Base-by-base conservation (phyloP, 371 early-diverging fungal genomes). In the Syncephalis fuscata region DNA sequence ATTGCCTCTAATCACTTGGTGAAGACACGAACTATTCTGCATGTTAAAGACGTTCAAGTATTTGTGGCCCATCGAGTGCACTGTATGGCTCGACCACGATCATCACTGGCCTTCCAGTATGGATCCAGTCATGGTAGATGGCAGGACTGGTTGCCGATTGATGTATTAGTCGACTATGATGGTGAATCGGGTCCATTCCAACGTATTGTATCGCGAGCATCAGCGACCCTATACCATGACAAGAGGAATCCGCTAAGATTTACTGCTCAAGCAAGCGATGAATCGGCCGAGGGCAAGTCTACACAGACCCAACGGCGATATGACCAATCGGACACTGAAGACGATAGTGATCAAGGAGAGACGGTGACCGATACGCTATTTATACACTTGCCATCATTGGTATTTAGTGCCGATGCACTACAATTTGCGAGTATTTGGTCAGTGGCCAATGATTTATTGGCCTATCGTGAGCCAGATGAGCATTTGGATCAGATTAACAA, bases 91-190 rank as follows among this genome's bases (percentile, higher is more conserved):
- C 44, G 50, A 38, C 51, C 62, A 45, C 70, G 66, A 39, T 51
- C 71, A 19, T 54, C 65, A 11, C 45, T 68, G 4, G 68, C 63
- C 39, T 67, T 65, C 38, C 67, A 67, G 49, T 67, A 68, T 57
- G 72, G 68, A 49, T 67, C 63, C 1, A 59, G 63, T 17, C 65
- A 53, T 17, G 64, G 73, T 15, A 67, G 76, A 39, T 86, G 88
- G 86, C 78, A 85, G 0, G 66, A 79, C 0, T 91, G 92, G 92
- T 74, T 86, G 11, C 89, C 92, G 1, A 60, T 85, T 7, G 92
- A 91, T 56, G 77, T 83, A 61, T 56, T 91, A 20, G 67, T 81
- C 10, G 68, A 70, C 41, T 68, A 74, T 53, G 65, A 63, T 45
- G 63, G 62, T 32, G 61, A 51, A 26, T 64, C 63, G 0, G 70